These are phyloP conservation scores for Oryza rufipogon DNA, from an alignment of 176 grass and related monocot species.

Conservation along the genomic window DNA sequence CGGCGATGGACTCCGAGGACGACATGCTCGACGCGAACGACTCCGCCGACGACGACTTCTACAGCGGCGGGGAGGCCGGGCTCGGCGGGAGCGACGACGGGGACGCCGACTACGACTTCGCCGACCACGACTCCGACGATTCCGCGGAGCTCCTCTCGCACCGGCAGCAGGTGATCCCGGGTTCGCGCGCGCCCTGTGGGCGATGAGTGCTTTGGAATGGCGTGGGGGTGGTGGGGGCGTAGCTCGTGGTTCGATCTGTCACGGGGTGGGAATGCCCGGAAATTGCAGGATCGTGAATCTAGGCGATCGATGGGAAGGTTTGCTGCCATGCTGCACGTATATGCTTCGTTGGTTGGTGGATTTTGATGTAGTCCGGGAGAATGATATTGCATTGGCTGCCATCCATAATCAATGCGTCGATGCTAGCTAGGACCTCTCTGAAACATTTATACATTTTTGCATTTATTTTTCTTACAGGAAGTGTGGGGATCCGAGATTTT, in stretches of 20 bases:
- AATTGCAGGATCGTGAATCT: slow-evolving; percentile 42
- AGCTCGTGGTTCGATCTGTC: slow-evolving; percentile 35
- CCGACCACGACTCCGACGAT: slow-evolving; percentile 88
- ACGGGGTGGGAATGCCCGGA: slow-evolving; percentile 2
- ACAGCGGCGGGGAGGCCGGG: slow-evolving; percentile 83
- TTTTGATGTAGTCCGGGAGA: slow-evolving; percentile 11
- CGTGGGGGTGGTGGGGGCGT: background rate
- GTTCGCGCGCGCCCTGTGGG: background rate
- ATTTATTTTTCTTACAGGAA: background rate
- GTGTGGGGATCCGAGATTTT: background rate
- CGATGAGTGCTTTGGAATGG: slow-evolving; percentile 4
- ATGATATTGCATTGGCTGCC: slow-evolving; percentile 19
- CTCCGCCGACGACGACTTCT: slow-evolving; percentile 77
- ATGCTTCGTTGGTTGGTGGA: slow-evolving; percentile 6
- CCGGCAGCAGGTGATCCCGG: slow-evolving; percentile 74
- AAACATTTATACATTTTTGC: slow-evolving; percentile 6
- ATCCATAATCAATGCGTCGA: slow-evolving; percentile 3
- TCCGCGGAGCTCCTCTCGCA: slow-evolving; percentile 67
- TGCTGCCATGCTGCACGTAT: slow-evolving; percentile 8
- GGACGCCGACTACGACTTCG: slow-evolving; percentile 95
- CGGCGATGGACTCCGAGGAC: slow-evolving; percentile 90
- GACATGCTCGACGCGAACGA: slow-evolving; percentile 95
- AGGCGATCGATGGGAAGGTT: slow-evolving; percentile 8
- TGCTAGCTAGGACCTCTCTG: slow-evolving; percentile 18
- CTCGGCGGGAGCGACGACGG: slow-evolving; percentile 78